These are phyloP conservation scores for Populus hybrid DNA, from an alignment of 441 rosid species.

Conservation along the genomic window DNA sequence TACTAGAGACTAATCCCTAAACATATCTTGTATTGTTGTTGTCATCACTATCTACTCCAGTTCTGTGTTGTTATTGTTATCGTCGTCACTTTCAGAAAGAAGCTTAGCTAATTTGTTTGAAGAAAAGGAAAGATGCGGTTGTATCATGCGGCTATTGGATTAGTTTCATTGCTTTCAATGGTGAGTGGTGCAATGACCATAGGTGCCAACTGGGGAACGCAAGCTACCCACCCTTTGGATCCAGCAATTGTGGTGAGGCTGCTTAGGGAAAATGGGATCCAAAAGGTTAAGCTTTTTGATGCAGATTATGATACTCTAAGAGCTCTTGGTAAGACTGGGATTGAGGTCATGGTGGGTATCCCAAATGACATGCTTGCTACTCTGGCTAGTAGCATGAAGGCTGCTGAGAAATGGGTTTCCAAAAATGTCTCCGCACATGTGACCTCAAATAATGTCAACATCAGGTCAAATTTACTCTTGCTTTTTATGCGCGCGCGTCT, in stretches of 20 bases:
- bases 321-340: constrained; percentile 63
- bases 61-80: background rate
- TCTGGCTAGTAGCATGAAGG: constrained; percentile 60
- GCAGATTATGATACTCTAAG: constrained; percentile 67
- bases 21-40: background rate
- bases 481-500: background rate
- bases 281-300: constrained; percentile 88
- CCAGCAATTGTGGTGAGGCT: constrained; percentile 63
- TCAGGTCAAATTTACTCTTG: constrained; percentile 48
- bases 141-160: constrained; percentile 18
- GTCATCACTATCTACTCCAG: background rate
- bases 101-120: constrained; percentile 15
- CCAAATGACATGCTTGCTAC: constrained; percentile 84
- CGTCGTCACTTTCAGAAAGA: background rate
- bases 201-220: constrained; percentile 97
- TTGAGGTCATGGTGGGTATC: constrained; percentile 96
- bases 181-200: constrained; percentile 46
- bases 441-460: constrained; percentile 52
- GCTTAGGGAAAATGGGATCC: constrained; percentile 64
- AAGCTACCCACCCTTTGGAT: constrained; percentile 66
- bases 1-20: background rate
- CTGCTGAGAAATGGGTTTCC: constrained; percentile 91
- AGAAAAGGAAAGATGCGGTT: constrained; percentile 18
- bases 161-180: constrained; percentile 30
- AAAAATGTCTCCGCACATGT: constrained; percentile 73